Conservation (phyloP, 352 stramenopile genomes). For the Nothophytophthora sp. region DNA sequence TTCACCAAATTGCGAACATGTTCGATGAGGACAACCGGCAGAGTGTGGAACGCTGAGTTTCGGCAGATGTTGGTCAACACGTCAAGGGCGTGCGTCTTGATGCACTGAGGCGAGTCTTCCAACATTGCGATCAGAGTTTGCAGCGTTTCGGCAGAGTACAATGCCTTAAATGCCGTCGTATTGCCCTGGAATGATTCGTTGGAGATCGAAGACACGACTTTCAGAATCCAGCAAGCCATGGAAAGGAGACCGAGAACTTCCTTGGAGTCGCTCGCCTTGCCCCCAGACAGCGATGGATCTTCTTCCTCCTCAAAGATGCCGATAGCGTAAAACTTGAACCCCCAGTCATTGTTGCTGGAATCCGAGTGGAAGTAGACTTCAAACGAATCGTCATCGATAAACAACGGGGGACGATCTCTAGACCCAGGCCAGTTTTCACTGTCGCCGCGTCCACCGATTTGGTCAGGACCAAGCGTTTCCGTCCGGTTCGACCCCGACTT, state of each 20-base stretch:
- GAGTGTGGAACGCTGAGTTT: constrained; percentile 35
- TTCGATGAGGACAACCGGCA: constrained; percentile 43
- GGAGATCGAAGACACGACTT: constrained; percentile 23
- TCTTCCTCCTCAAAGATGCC: constrained; percentile 55
- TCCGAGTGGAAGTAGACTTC: constrained; percentile 87
- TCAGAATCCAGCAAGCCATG: constrained; percentile 44
- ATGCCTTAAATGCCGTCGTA: constrained; percentile 10
- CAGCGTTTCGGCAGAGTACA: constrained; percentile 37
- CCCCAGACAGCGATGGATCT: neutral
- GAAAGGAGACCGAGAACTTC: constrained; percentile 26
- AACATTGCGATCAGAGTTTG: constrained; percentile 35
- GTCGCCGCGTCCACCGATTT: constrained; percentile 65
- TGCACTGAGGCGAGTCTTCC: constrained; percentile 36
- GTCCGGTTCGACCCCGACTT: constrained; percentile 49
- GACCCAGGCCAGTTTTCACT: constrained; percentile 84
- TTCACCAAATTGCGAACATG: constrained; percentile 39
- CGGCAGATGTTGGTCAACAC: constrained; percentile 45
- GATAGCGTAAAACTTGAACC: constrained; percentile 84
- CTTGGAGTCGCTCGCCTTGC: constrained; percentile 1
- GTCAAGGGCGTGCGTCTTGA: constrained; percentile 41
- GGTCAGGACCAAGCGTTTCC: constrained; percentile 46
- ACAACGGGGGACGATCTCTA: constrained; percentile 57
- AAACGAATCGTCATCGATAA: constrained; percentile 70
- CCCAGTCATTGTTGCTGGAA: constrained; percentile 87
- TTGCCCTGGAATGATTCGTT: constrained; percentile 9